A percentile compares a stretch with the other conserved stretches of the same genome.
phyloP scores from a whole-genome alignment of 176 grass and related monocot genomes.

The Oryza punctata region DNA sequence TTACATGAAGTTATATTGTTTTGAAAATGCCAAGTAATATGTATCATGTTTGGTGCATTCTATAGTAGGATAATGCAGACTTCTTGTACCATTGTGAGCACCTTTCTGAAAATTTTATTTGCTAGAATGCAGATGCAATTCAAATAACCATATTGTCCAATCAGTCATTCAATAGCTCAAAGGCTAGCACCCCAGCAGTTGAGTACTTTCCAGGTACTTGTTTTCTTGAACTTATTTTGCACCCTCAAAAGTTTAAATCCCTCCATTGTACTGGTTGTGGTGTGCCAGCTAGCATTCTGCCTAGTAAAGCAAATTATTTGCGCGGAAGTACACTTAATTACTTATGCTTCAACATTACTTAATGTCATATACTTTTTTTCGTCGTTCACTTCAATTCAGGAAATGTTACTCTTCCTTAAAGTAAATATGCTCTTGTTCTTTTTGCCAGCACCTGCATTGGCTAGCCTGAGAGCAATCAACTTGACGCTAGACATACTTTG shows the following conservation, averaged over 20 bases:
- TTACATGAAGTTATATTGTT: background rate
- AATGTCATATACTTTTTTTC: background rate
- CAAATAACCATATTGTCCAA: slow-evolving; percentile 63
- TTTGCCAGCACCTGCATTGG: slow-evolving; percentile 61
- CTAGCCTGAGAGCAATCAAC: slow-evolving; percentile 48
- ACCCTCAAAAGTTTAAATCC: background rate
- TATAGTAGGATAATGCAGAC: slow-evolving; percentile 3
- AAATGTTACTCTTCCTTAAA: background rate
- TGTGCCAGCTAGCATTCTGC: background rate
- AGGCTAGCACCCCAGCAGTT: slow-evolving; percentile 47
- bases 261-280: background rate
- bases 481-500: slow-evolving; percentile 91
- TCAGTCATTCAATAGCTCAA: slow-evolving; percentile 55
- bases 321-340: slow-evolving; percentile 22
- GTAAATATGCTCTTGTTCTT: slow-evolving; percentile 14
- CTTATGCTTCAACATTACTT: background rate
- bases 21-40: background rate
- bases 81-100: slow-evolving; percentile 3
- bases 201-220: slow-evolving; percentile 80
- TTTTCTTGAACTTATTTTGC: slow-evolving; percentile 18
- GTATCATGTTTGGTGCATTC: background rate
- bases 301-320: background rate
- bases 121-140: slow-evolving; percentile 92
- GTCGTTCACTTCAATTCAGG: slow-evolving; percentile 26
- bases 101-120: slow-evolving; percentile 47